phyloP scores from a whole-genome alignment of 495 filamentous ascomycete genomes.

The Penicillium dipodomyicola region DNA sequence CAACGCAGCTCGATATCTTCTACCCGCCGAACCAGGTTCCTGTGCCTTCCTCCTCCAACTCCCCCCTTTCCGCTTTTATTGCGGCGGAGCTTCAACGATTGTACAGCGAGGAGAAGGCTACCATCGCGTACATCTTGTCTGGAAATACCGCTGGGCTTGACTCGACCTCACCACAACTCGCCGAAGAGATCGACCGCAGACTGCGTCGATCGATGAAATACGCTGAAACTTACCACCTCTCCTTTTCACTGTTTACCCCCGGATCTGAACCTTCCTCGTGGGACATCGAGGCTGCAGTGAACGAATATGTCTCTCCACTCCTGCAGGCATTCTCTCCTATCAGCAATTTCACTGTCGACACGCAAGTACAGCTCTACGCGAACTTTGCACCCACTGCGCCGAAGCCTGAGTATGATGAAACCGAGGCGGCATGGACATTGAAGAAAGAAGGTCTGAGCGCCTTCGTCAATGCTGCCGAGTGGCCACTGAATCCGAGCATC shows the following conservation, averaged over 20 bases:
- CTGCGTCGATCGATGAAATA: conserved; percentile 85
- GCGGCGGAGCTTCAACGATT: conserved; percentile 73
- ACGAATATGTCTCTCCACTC: conserved; percentile 77
- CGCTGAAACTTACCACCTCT: conserved; percentile 90
- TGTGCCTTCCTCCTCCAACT: conserved; percentile 63
- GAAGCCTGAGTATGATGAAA: conserved; percentile 52
- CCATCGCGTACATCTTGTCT: conserved; percentile 77
- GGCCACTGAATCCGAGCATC: conserved; percentile 93
- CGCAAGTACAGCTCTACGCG: conserved; percentile 92
- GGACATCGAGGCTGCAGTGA: conserved; percentile 83
- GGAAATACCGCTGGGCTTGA: conserved; percentile 34
- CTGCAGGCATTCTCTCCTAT: conserved; percentile 74
- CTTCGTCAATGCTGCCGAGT: conserved; percentile 97
- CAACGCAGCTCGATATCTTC: conserved; percentile 71
- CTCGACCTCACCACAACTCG: conserved; percentile 44
- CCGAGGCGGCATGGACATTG: conserved; percentile 59
- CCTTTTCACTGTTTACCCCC: conserved; percentile 90
- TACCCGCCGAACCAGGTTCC: conserved; percentile 76
- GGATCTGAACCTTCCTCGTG: conserved; percentile 75
- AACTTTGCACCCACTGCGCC: conserved; percentile 70
- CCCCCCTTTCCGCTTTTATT: conserved; percentile 75
- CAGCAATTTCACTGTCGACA: conserved; percentile 95
- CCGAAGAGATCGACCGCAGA: conserved; percentile 54
- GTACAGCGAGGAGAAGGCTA: conserved; percentile 87
- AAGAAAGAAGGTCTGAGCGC: conserved; percentile 85